Conservation (phyloP, 768 basidiomycete species). For the Suillus fuscotomentosus region DNA sequence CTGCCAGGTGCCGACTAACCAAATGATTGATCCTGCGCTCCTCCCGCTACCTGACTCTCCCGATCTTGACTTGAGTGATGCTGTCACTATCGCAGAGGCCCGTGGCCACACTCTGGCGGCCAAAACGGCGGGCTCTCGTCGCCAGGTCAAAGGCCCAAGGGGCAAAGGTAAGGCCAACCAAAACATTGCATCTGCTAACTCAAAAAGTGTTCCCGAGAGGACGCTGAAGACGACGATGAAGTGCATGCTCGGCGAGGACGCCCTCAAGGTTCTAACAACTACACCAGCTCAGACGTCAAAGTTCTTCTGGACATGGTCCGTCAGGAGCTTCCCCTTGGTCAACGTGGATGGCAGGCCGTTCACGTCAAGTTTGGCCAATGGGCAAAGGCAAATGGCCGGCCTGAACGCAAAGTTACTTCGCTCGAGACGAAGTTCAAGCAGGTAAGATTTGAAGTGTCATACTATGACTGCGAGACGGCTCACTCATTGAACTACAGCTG, state of each 20-base stretch:
- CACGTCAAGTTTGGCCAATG: not conserved
- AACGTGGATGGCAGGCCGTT: conserved; percentile 2
- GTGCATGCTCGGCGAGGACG: not conserved
- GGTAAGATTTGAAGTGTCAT: conserved; percentile 9
- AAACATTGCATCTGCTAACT: no score
- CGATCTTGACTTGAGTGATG: no score
- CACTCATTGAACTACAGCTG: conserved; percentile 5
- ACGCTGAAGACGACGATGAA: no score
- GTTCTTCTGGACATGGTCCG: not conserved
- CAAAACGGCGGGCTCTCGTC: no score
- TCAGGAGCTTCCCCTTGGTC: conserved; percentile 1
- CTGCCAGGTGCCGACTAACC: no score
- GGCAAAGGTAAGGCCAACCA: no score
- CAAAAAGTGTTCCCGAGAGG: no score
- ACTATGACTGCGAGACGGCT: not conserved
- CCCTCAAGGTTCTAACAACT: conserved; percentile 2
- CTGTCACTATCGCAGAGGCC: no score
- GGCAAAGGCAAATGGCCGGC: not conserved
- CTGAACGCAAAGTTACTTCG: not conserved
- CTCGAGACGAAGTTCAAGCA: conserved; percentile 26
- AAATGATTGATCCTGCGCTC: no score
- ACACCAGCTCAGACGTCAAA: not conserved
- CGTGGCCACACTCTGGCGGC: no score
- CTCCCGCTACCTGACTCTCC: no score
- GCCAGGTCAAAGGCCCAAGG: no score